phyloP scores from a whole-genome alignment of 495 filamentous ascomycete genomes.

The Hypoxylon intermedium region DNA sequence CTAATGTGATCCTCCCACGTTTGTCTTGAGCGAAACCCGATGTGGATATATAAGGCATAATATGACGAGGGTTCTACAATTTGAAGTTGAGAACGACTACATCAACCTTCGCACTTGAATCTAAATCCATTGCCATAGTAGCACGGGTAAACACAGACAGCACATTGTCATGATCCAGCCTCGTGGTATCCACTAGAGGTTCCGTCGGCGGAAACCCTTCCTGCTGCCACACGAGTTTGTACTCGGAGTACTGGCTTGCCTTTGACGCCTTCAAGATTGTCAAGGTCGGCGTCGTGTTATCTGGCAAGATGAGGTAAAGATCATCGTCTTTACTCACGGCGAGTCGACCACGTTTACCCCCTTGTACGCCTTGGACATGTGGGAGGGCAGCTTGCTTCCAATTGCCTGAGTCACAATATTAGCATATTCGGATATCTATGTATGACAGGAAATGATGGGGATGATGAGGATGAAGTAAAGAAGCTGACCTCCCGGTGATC shows the following conservation, averaged over 20 bases:
- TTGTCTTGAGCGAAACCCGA: no score
- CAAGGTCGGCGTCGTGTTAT: constrained; percentile 33
- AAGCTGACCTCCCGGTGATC: constrained; percentile 45
- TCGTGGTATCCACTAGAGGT: constrained; percentile 48
- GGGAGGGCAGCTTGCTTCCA: constrained; percentile 44
- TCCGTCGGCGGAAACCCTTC: constrained; percentile 44
- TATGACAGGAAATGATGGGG: neutral
- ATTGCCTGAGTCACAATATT: constrained; percentile 19
- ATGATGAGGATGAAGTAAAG: neutral
- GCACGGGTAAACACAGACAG: constrained; percentile 47
- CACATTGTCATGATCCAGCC: constrained; percentile 45
- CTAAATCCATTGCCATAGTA: constrained; percentile 5
- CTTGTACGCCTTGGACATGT: constrained; percentile 36
- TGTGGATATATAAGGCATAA: no score
- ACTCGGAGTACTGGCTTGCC: constrained; percentile 33
- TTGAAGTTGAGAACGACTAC: constrained; percentile 50
- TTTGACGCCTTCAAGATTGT: constrained; percentile 44
- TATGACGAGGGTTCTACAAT: no score
- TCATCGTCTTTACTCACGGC: constrained; percentile 46
- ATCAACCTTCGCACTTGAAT: constrained; percentile 22
- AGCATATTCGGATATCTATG: neutral
- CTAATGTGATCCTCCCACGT: no score
- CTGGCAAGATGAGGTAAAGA: constrained; percentile 48
- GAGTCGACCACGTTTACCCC: constrained; percentile 46
- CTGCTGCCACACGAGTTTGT: constrained; percentile 45